These are phyloP conservation scores for Aspergillus persii DNA, from an alignment of 2,329 filamentous ascomycete genomes.

Conservation along the genomic window DNA sequence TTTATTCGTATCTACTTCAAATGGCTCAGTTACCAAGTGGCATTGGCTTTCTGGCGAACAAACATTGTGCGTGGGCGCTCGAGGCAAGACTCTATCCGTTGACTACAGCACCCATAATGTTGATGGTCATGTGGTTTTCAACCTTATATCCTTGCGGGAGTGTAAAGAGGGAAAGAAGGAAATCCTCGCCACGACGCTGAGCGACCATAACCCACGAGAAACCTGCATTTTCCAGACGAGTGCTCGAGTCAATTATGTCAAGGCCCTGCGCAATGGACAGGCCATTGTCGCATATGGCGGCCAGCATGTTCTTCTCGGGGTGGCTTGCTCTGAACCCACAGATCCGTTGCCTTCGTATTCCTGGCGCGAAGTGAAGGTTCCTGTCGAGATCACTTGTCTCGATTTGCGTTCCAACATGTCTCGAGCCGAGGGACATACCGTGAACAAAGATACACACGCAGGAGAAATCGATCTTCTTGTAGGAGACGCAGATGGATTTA, in stretches of 20 bases:
- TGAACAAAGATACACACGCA: constrained; percentile 25
- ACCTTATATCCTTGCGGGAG: constrained; percentile 41
- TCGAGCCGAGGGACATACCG: constrained; percentile 1
- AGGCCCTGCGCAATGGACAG: constrained; percentile 27
- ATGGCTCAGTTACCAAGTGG: constrained; percentile 55
- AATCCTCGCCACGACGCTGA: constrained; percentile 23
- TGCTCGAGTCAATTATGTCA: constrained; percentile 29
- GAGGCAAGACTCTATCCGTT: constrained; percentile 34
- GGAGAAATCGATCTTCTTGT: constrained; percentile 69
- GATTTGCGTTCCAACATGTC: constrained; percentile 55
- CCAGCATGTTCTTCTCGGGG: constrained; percentile 60
- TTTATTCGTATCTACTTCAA: constrained; percentile 53
- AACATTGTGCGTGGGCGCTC: constrained; percentile 44
- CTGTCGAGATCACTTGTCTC: constrained; percentile 65
- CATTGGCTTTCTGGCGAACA: constrained; percentile 54
- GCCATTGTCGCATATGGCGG: constrained; percentile 40
- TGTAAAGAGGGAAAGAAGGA: constrained; percentile 39
- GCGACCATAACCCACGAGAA: constrained; percentile 21
- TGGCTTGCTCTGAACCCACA: constrained; percentile 35
- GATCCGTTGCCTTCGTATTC: constrained; percentile 43
- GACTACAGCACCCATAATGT: constrained; percentile 18
- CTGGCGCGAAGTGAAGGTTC: constrained; percentile 55
- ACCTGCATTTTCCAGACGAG: constrained; percentile 29
- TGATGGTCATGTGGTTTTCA: constrained; percentile 29
- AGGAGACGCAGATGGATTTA: constrained; percentile 72